These are phyloP conservation scores for Apiospora malaysiana DNA, from an alignment of 2,329 filamentous ascomycete genomes.

Conservation along the genomic window DNA sequence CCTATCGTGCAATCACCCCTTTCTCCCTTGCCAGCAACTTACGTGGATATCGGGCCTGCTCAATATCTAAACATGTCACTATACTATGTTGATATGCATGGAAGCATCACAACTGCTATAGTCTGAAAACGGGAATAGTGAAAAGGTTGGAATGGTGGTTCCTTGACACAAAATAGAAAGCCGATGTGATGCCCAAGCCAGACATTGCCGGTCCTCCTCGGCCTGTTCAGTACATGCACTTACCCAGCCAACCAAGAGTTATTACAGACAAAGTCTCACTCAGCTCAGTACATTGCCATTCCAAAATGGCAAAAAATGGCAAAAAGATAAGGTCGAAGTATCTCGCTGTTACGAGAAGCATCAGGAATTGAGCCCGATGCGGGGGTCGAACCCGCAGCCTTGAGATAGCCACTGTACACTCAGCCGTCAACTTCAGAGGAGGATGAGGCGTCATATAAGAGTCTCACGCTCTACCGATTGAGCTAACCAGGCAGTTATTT, in stretches of 20 bases:
- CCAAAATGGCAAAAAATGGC: not conserved
- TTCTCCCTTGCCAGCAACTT: no score
- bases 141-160: not conserved
- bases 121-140: no score
- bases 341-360: conserved; percentile 13
- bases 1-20: no score
- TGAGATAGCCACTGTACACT: conserved; percentile 6
- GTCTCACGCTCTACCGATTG: conserved; percentile 76
- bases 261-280: not conserved
- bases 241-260: not conserved
- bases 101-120: no score
- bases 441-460: conserved; percentile 47
- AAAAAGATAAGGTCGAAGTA: conserved; percentile 5
- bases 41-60: no score
- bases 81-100: no score
- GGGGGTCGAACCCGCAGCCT: conserved; percentile 43
- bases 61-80: no score
- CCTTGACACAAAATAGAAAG: not conserved
- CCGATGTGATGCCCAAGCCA: not conserved
- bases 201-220: not conserved
- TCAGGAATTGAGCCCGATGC: conserved; percentile 46
- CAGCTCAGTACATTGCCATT: not conserved
- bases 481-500: conserved; percentile 58
- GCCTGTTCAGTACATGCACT: not conserved
- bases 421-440: not conserved